Conservation (phyloP, 495 filamentous ascomycete species). For the Hapsidospora chrysogenum region DNA sequence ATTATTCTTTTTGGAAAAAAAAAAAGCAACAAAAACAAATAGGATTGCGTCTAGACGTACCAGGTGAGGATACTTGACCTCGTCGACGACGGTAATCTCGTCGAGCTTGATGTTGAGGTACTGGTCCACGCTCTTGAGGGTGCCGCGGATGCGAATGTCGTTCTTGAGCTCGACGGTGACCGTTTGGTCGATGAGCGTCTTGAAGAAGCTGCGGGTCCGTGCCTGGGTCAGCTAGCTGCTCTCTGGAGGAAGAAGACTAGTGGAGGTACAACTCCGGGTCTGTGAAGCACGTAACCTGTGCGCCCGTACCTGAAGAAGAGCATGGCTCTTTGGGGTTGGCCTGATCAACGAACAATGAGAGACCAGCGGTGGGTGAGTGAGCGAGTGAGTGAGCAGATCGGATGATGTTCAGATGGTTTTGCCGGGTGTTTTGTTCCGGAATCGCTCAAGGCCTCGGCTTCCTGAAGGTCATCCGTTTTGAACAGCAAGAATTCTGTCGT, state of each 20-base stretch:
- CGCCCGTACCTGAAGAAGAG: conserved; percentile 40
- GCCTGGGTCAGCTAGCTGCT: too few species aligned
- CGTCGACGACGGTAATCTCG: conserved; percentile 79
- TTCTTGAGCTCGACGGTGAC: conserved; percentile 97
- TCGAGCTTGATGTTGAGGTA: conserved; percentile 99
- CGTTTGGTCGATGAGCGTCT: conserved; percentile 94
- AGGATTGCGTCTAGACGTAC: conserved; percentile 23
- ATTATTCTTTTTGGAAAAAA: too few species aligned
- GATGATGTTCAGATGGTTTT: too few species aligned
- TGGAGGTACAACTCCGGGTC: conserved; percentile 1
- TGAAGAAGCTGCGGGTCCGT: conserved; percentile 73
- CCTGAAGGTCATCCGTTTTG: too few species aligned
- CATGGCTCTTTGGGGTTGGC: too few species aligned
- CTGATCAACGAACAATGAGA: too few species aligned
- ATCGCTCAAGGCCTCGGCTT: too few species aligned
- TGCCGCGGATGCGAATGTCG: conserved; percentile 89
- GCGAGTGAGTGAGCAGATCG: too few species aligned
- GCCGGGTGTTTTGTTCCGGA: too few species aligned
- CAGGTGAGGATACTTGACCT: conserved; percentile 83
- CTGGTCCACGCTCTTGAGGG: conserved; percentile 91
- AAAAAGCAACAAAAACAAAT: not conserved
- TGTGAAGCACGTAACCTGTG: not conserved
- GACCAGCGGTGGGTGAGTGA: too few species aligned
- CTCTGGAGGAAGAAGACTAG: too few species aligned
- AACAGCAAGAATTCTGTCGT: too few species aligned